phyloP scores from a whole-genome alignment of 106 monocot species.

The Phalaenopsis equestris region DNA sequence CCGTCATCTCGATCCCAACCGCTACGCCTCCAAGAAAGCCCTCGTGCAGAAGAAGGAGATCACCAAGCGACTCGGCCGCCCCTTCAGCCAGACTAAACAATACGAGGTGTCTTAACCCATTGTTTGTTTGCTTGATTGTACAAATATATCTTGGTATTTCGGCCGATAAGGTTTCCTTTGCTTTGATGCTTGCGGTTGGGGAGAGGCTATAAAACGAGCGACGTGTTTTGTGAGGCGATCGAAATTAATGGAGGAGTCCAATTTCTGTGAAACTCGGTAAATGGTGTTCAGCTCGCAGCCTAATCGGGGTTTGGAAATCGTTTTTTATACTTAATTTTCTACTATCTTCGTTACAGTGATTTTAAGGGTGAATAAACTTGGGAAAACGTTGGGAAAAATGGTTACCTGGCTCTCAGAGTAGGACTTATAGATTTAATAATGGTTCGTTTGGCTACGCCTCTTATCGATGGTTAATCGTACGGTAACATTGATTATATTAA shows the following conservation, averaged over 20 bases:
- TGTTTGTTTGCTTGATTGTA: neutral
- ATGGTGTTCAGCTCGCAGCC: neutral
- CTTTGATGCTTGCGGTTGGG: too few relatives aligned
- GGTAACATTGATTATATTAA: too few relatives aligned
- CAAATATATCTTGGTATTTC: neutral
- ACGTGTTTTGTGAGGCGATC: neutral
- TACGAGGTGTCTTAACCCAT: slow-evolving; percentile 38
- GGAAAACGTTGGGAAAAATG: too few relatives aligned
- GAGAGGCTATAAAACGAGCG: neutral
- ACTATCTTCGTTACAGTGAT: too few relatives aligned
- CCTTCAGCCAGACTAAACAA: slow-evolving; percentile 44
- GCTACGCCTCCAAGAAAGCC: slow-evolving; percentile 46
- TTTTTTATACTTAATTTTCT: too few relatives aligned
- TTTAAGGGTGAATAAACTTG: too few relatives aligned
- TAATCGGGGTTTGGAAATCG: neutral
- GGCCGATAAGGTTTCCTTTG: neutral
- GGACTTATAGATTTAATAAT: too few relatives aligned
- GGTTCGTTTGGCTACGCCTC: too few relatives aligned
- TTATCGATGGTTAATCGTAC: too few relatives aligned
- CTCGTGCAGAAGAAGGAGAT: slow-evolving; percentile 68
- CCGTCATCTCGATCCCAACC: slow-evolving; percentile 60
- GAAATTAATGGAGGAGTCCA: neutral
- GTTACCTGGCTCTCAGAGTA: neutral
- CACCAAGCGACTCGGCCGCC: slow-evolving; percentile 50
- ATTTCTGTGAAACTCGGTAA: neutral